Percentiles rank a stretch among this genome's conserved stretches.
Evolutionary conservation across 2,329 filamentous ascomycete genomes (phyloP).

Genomic region (Fusarium cyanostomum): DNA sequence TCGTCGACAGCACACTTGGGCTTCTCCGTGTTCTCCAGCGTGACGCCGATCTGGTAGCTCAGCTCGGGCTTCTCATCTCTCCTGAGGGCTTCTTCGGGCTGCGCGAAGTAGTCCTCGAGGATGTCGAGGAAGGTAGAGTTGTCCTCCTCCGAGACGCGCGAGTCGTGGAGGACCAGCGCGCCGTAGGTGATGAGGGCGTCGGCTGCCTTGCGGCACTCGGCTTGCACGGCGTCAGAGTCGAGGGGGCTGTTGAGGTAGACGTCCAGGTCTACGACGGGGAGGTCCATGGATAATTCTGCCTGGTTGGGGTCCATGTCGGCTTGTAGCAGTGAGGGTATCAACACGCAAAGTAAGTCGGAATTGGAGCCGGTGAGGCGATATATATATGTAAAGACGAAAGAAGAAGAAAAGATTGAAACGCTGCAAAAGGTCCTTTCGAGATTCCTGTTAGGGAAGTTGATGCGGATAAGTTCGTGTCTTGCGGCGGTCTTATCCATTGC

Average conservation of each 20-base stretch:
- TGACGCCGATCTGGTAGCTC: slow-evolving; percentile 69
- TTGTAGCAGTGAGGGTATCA: neutral
- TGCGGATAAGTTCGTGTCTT: slow-evolving; percentile 28
- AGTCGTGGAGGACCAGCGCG: slow-evolving; percentile 68
- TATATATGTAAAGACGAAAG: neutral
- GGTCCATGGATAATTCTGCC: slow-evolving; percentile 58
- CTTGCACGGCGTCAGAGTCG: slow-evolving; percentile 55
- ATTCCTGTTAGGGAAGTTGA: slow-evolving; percentile 33
- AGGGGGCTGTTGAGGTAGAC: slow-evolving; percentile 59
- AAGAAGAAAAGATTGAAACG: neutral
- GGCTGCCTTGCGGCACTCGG: slow-evolving; percentile 64
- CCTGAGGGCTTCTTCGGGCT: slow-evolving; percentile 57
- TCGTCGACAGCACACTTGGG: slow-evolving; percentile 71
- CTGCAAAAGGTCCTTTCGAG: slow-evolving; percentile 16
- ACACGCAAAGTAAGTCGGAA: too few species aligned
- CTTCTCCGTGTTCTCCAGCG: slow-evolving; percentile 70
- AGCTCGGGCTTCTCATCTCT: slow-evolving; percentile 66
- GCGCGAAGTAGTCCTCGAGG: slow-evolving; percentile 72
- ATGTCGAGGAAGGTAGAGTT: slow-evolving; percentile 68
- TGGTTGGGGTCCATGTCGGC: slow-evolving; percentile 37
- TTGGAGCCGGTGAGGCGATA: neutral
- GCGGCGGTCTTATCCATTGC: slow-evolving; percentile 20
- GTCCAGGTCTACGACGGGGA: slow-evolving; percentile 69
- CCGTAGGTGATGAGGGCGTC: slow-evolving; percentile 67
- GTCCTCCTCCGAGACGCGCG: slow-evolving; percentile 63